Percentiles rank a stretch among this genome's conserved stretches.
Evolutionary conservation across 139 green algal species (phyloP).

Genomic region (Pycnococcus provasolii): DNA sequence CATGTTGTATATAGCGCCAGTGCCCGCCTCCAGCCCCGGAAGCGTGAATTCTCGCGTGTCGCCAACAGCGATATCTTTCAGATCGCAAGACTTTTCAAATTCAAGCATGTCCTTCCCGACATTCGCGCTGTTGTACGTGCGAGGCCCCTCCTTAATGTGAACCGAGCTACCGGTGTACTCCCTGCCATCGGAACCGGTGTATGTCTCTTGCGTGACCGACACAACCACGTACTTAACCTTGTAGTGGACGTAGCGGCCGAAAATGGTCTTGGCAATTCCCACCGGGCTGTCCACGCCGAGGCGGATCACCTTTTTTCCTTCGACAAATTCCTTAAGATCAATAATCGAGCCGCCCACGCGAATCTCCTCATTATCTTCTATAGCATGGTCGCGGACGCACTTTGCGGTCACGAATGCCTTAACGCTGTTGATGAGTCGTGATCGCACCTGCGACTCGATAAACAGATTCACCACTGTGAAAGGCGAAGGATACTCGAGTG

Average conservation of each 20-base stretch:
- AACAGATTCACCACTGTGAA: no score
- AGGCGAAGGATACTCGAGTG: no score
- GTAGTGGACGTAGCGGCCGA: neutral
- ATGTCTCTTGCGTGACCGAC: neutral
- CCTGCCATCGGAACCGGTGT: no score
- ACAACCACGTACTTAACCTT: neutral
- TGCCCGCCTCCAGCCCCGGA: no score
- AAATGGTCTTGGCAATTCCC: constrained; percentile 1
- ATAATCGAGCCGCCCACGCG: neutral
- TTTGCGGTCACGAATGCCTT: constrained; percentile 26
- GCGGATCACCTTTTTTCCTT: neutral
- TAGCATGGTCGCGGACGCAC: constrained; percentile 5
- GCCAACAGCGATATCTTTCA: no score
- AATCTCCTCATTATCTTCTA: neutral
- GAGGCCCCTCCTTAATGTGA: no score
- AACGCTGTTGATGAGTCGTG: neutral
- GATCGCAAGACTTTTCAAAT: no score
- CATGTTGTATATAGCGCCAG: neutral
- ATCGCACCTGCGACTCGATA: no score
- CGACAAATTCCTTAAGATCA: neutral
- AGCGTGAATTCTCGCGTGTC: no score
- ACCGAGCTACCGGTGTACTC: no score
- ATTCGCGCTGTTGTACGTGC: no score
- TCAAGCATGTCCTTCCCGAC: no score
- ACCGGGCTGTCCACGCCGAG: neutral